Percentiles rank a stretch among this genome's conserved stretches.
Conservation (phyloP, 768 basidiomycete genomes). For the Phylloporus rhodoxanthus region DNA sequence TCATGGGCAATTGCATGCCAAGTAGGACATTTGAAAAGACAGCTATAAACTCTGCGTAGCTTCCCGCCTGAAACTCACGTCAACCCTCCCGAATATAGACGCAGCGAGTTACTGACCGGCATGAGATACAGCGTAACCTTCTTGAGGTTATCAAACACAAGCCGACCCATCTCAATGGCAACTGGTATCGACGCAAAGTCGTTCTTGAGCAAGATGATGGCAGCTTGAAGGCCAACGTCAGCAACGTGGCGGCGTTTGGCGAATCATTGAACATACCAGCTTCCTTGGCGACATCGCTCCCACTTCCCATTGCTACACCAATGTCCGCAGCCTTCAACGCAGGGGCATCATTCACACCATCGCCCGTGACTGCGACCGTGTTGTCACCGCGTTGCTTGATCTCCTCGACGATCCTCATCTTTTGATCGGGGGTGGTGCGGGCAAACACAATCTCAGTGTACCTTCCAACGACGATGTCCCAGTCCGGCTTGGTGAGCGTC, state of each 20-base stretch:
- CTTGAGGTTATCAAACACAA: slow-evolving; percentile 55
- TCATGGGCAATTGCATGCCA: slow-evolving; percentile 55
- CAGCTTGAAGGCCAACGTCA: slow-evolving; percentile 22
- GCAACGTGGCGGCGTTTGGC: background rate
- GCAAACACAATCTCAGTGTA: slow-evolving; percentile 49
- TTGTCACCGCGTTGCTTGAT: slow-evolving; percentile 43
- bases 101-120: slow-evolving; percentile 27
- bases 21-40: slow-evolving; percentile 52
- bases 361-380: slow-evolving; percentile 50
- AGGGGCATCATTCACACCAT: slow-evolving; percentile 51
- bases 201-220: slow-evolving; percentile 49
- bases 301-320: slow-evolving; percentile 47
- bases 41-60: slow-evolving; percentile 54
- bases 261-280: slow-evolving; percentile 37
- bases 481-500: slow-evolving; percentile 32
- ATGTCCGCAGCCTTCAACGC: slow-evolving; percentile 50
- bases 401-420: slow-evolving; percentile 51
- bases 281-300: slow-evolving; percentile 48
- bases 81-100: background rate
- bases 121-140: slow-evolving; percentile 42
- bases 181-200: slow-evolving; percentile 53
- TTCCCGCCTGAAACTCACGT: slow-evolving; percentile 35
- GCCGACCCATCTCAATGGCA: slow-evolving; percentile 53
- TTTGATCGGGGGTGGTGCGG: slow-evolving; percentile 52
- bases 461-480: slow-evolving; percentile 34